Base-by-base conservation (phyloP, 2,329 filamentous ascomycete species). In the Aspergillus sp. region DNA sequence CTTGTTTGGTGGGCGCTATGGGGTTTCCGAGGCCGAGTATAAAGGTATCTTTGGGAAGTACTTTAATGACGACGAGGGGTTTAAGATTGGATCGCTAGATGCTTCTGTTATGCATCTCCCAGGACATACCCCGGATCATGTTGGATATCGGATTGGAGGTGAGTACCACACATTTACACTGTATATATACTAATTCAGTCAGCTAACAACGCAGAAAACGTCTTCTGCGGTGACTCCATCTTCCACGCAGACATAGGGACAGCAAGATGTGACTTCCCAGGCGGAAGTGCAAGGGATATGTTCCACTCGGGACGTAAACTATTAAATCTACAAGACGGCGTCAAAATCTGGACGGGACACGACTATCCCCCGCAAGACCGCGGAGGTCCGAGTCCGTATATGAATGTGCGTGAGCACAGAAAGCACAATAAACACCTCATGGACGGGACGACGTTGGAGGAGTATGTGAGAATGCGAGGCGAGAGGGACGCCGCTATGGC, bases 51-150 rank as follows among this genome's bases (percentile, higher is more conserved):
- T 88, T 64, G 82, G 85, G 47, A 70, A 75, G 5, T 71, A 84
- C 1, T 83, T 83, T 40, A 70, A 80, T 0, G 83, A 87, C 42
- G 77, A 83, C 34, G 82, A 86, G 58, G 58, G 58, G 0, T 86
- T 87, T 60, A 17, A 61, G 0, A 75, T 88, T 39, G 84, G 85
- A 0, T 54, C 67, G 0, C 33, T 87, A 13, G 65, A 61, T 1
- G 80, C 71, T 0, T 73, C 67, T 2, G 83, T 78, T 0, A 66
- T 87, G 0, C 80, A 86, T 61, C 77, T 88, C 0, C 83, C 84
- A 0, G 85, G 84, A 0, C 83, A 87, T 61, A 86, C 84, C 0
- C 83, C 84, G 0, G 85, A 87, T 61, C 83, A 87, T 54, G 64
- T 85, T 13, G 85, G 84, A 0, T 88, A 88, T 59, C 69, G 73